phyloP scores from a whole-genome alignment of 164 flowering plant genomes.

The Vitis rotundifolia region DNA sequence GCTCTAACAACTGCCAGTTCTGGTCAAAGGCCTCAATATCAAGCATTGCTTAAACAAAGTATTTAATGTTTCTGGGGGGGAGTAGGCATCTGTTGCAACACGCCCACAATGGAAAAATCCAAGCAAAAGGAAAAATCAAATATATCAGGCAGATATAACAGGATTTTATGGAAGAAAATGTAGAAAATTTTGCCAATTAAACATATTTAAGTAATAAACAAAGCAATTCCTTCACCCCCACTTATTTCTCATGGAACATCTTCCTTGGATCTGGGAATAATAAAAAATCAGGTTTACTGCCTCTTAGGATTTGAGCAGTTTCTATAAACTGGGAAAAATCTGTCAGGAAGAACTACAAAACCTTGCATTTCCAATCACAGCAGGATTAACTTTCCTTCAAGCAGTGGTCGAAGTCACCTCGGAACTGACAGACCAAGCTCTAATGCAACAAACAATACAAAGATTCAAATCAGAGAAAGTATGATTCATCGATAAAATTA shows the following conservation, averaged over 20 bases:
- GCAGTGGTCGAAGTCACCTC: slow-evolving; percentile 53
- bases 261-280: background rate
- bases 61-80: too few relatives aligned
- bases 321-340: background rate
- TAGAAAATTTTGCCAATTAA: background rate
- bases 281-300: slow-evolving; percentile 7
- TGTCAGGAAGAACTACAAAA: slow-evolving; percentile 11
- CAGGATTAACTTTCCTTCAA: background rate
- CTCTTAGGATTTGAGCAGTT: background rate
- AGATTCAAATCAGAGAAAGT: slow-evolving; percentile 20
- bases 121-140: too few relatives aligned
- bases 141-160: too few relatives aligned
- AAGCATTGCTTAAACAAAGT: too few relatives aligned
- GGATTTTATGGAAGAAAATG: too few relatives aligned
- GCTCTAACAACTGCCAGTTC: too few relatives aligned
- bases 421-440: slow-evolving; percentile 83
- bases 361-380: slow-evolving; percentile 11
- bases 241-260: slow-evolving; percentile 9
- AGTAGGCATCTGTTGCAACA: too few relatives aligned
- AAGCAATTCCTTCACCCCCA: background rate
- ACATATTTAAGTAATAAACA: background rate
- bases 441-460: slow-evolving; percentile 27
- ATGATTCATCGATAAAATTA: too few relatives aligned
- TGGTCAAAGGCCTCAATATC: too few relatives aligned
- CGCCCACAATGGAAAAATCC: too few relatives aligned